Evolutionary conservation across 1,284 basidiomycete genomes (phyloP).

Genomic region (Laetiporus sulphureus): DNA sequence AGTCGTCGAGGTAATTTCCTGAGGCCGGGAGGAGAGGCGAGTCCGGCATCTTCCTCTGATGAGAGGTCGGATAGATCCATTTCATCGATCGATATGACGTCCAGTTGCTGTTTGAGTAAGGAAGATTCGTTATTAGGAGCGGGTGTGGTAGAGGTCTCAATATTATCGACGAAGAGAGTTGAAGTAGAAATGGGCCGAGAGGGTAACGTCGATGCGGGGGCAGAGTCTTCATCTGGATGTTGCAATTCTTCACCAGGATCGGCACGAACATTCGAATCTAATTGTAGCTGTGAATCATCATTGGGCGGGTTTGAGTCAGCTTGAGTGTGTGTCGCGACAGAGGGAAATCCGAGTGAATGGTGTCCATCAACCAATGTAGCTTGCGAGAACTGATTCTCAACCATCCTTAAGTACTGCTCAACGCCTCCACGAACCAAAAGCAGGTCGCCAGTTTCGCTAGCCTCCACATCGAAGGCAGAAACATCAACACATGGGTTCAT

Average conservation of each 20-base stretch:
- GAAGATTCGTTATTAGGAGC: neutral
- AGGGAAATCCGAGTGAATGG: too few relatives aligned
- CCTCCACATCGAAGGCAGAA: constrained; percentile 64
- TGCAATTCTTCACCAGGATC: too few relatives aligned
- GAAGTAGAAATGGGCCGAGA: neutral
- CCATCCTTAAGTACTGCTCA: constrained; percentile 59
- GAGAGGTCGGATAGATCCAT: constrained; percentile 69
- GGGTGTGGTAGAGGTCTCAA: neutral
- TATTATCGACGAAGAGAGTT: neutral
- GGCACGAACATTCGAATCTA: too few relatives aligned
- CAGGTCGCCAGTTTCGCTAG: constrained; percentile 49
- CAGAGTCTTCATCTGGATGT: too few relatives aligned
- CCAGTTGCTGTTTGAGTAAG: constrained; percentile 40
- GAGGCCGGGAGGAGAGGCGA: constrained; percentile 42
- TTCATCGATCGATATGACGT: constrained; percentile 70
- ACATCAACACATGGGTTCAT: constrained; percentile 44
- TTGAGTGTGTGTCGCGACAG: too few relatives aligned
- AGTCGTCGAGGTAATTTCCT: constrained; percentile 49
- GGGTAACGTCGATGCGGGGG: neutral
- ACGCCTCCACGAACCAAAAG: constrained; percentile 55
- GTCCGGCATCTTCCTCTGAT: constrained; percentile 35
- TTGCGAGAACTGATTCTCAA: constrained; percentile 31
- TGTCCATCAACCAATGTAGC: neutral
- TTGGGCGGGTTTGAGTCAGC: too few relatives aligned
- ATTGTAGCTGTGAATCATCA: too few relatives aligned